phyloP scores from a whole-genome alignment of 164 flowering plant species.

The Nymphaea colorata region DNA sequence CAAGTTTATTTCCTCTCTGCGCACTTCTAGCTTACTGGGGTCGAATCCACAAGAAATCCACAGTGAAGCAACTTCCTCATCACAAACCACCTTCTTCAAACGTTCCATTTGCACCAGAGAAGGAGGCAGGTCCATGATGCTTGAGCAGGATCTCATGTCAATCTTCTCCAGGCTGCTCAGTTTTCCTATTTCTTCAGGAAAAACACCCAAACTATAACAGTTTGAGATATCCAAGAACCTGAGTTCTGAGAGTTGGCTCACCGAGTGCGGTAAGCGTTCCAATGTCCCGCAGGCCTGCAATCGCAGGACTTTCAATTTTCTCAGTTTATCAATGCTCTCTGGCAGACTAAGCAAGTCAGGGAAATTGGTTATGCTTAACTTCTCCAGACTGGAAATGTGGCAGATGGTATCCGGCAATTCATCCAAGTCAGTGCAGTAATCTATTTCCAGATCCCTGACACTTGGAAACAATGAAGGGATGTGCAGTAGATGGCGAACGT shows the following conservation, averaged over 20 bases:
- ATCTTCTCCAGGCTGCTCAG: conserved; percentile 51
- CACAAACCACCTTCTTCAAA: conserved; percentile 44
- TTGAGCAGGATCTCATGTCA: conserved; percentile 67
- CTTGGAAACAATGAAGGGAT: conserved; percentile 35
- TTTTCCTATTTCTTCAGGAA: conserved; percentile 44
- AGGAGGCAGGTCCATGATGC: conserved; percentile 29
- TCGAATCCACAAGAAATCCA: conserved; percentile 21
- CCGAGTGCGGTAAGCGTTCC: conserved; percentile 32
- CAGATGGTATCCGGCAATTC: conserved; percentile 45
- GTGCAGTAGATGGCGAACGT: conserved; percentile 13
- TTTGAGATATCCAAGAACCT: conserved; percentile 60
- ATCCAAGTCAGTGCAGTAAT: conserved; percentile 51
- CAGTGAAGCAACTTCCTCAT: conserved; percentile 40
- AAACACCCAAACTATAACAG: conserved; percentile 42
- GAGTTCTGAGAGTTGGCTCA: conserved; percentile 28
- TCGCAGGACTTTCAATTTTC: conserved; percentile 32
- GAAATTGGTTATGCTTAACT: conserved; percentile 59
- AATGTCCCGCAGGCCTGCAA: conserved; percentile 52
- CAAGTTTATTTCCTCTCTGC: too few relatives aligned
- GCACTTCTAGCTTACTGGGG: too few relatives aligned
- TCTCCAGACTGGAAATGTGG: conserved; percentile 25
- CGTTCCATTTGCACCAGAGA: conserved; percentile 25
- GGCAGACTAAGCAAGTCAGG: conserved; percentile 44
- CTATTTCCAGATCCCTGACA: conserved; percentile 52
- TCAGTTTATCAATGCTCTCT: conserved; percentile 27